A percentile compares a stretch with the other conserved stretches of the same genome.
phyloP scores from a whole-genome alignment of 2,329 filamentous ascomycete genomes.

The Monosporascus ibericus region DNA sequence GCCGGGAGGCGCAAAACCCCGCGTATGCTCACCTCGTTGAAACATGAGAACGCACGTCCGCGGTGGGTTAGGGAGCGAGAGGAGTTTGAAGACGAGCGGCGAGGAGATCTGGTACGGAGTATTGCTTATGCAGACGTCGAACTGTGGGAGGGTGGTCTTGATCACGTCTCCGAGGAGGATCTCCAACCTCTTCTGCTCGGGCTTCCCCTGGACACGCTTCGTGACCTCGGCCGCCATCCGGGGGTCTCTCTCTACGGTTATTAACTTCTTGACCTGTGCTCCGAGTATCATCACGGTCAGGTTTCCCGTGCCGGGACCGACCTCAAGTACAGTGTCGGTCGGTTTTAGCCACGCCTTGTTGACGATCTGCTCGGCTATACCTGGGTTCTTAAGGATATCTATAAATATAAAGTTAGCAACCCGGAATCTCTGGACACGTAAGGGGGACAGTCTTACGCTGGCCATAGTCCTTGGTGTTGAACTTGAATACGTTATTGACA shows the following conservation, averaged over 20 bases:
- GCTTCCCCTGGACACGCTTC: slow-evolving; percentile 87
- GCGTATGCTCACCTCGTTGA: slow-evolving; percentile 49
- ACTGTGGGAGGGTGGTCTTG: slow-evolving; percentile 68
- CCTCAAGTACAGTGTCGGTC: slow-evolving; percentile 82
- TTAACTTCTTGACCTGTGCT: slow-evolving; percentile 73
- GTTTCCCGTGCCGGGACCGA: slow-evolving; percentile 76
- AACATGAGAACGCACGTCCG: slow-evolving; percentile 89
- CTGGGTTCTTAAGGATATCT: slow-evolving; percentile 90
- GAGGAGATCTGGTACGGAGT: slow-evolving; percentile 76
- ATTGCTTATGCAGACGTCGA: slow-evolving; percentile 77
- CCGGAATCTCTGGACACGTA: not conserved
- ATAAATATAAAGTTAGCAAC: slow-evolving; percentile 22
- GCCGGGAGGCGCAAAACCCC: too few relatives aligned
- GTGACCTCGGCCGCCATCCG: slow-evolving; percentile 94
- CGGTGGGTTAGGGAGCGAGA: slow-evolving; percentile 75
- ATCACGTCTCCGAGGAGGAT: slow-evolving; percentile 89
- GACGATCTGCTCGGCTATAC: slow-evolving; percentile 63
- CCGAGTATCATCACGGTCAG: slow-evolving; percentile 77
- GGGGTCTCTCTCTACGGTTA: slow-evolving; percentile 89
- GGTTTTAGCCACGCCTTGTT: slow-evolving; percentile 87
- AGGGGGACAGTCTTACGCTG: slow-evolving; percentile 32
- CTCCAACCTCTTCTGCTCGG: slow-evolving; percentile 76
- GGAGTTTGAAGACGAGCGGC: slow-evolving; percentile 84
- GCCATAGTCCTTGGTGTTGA: slow-evolving; percentile 81
- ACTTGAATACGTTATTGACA: slow-evolving; percentile 89